Evolutionary conservation across 2,329 filamentous ascomycete genomes (phyloP).

Genomic region (Ciborinia camelliae): DNA sequence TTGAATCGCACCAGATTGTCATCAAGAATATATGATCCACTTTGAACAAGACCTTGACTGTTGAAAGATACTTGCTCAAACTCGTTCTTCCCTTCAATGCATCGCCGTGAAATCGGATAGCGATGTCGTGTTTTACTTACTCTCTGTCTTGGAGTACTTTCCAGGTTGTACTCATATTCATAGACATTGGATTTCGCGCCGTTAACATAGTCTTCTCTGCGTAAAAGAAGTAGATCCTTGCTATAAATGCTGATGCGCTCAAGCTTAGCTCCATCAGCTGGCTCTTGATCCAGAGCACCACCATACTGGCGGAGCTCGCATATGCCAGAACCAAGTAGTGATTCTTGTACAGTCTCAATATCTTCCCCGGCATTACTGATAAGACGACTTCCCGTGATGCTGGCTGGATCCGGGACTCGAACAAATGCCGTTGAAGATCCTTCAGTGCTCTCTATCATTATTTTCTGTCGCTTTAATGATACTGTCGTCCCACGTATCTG

Average conservation of each 20-base stretch:
- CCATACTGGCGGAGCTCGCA: constrained; percentile 14
- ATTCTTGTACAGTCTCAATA: constrained; percentile 5
- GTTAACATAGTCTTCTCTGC: constrained; percentile 28
- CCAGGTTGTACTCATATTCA: constrained; percentile 12
- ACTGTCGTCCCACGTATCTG: constrained; percentile 14
- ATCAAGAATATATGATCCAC: constrained; percentile 50
- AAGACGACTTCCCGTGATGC: neutral
- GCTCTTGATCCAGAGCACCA: constrained; percentile 41
- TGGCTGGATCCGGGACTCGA: constrained; percentile 22
- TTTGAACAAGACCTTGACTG: constrained; percentile 26
- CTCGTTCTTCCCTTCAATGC: constrained; percentile 46
- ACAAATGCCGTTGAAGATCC: constrained; percentile 49
- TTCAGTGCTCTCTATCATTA: constrained; percentile 47
- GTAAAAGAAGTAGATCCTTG: constrained; percentile 43
- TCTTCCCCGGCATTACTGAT: neutral
- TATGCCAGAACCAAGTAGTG: constrained; percentile 6
- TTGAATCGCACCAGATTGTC: constrained; percentile 51
- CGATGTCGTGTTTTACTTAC: neutral
- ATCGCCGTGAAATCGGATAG: constrained; percentile 44
- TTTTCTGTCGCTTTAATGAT: constrained; percentile 33
- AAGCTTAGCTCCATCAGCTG: constrained; percentile 41
- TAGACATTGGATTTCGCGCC: constrained; percentile 45
- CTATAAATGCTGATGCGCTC: constrained; percentile 46
- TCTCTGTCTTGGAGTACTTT: neutral
- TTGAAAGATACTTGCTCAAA: constrained; percentile 48